These are phyloP conservation scores for Paramyrothecium roridum DNA, from an alignment of 2,329 filamentous ascomycete species.

Conservation along the genomic window DNA sequence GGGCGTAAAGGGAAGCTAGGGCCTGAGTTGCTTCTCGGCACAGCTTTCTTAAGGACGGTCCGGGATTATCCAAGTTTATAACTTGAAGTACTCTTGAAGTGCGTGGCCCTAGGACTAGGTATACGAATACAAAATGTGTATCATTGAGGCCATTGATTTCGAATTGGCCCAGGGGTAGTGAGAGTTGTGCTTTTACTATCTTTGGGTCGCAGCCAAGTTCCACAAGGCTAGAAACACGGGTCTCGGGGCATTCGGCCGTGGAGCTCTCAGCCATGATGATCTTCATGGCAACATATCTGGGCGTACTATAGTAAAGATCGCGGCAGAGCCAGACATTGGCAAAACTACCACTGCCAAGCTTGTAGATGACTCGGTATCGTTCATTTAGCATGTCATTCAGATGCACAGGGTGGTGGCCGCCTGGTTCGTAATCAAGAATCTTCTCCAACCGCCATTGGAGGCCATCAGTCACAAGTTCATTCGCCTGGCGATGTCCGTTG, in stretches of 20 bases:
- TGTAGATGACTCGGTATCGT: slow-evolving; percentile 39
- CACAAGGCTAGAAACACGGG: slow-evolving; percentile 8
- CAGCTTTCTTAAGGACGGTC: slow-evolving; percentile 6
- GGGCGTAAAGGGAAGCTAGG: slow-evolving; percentile 13
- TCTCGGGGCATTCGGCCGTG: slow-evolving; percentile 12
- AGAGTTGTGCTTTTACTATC: neutral
- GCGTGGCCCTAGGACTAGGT: slow-evolving; percentile 15
- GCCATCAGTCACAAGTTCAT: neutral
- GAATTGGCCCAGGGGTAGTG: slow-evolving; percentile 18
- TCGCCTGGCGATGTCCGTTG: neutral
- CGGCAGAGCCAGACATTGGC: slow-evolving; percentile 41
- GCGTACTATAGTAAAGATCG: slow-evolving; percentile 20
- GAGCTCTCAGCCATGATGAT: slow-evolving; percentile 21
- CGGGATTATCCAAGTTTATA: neutral
- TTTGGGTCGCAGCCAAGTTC: slow-evolving; percentile 1
- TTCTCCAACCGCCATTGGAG: slow-evolving; percentile 7
- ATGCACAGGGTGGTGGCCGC: slow-evolving; percentile 39
- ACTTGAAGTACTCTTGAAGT: slow-evolving; percentile 3
- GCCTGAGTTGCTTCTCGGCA: slow-evolving; percentile 11
- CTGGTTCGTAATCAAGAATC: slow-evolving; percentile 25
- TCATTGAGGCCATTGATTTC: slow-evolving; percentile 16
- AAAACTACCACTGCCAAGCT: slow-evolving; percentile 39
- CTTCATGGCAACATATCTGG: slow-evolving; percentile 27
- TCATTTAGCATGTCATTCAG: slow-evolving; percentile 35
- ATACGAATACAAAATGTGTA: slow-evolving; percentile 14